Percentiles rank a stretch among this genome's conserved stretches.
These are phyloP conservation scores for Floccularia luteovirens DNA, from an alignment of 768 basidiomycete genomes.

Conservation along the genomic window DNA sequence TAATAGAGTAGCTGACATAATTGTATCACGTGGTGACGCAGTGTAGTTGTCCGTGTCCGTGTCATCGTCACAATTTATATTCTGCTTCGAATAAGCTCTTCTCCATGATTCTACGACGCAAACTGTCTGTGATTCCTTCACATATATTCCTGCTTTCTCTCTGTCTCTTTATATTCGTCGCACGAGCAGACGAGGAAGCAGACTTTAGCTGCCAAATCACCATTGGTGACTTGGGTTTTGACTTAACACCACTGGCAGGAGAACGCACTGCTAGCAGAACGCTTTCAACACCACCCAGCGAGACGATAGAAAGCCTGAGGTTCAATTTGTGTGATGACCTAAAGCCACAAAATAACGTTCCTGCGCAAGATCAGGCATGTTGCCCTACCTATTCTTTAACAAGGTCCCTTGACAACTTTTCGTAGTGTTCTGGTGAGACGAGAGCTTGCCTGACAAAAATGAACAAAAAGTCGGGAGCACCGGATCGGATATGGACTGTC, in stretches of 20 bases:
- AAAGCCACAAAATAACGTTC: constrained; percentile 31
- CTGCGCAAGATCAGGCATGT: constrained; percentile 64
- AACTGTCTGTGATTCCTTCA: constrained; percentile 3
- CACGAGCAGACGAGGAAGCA: constrained; percentile 27
- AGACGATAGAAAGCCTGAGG: constrained; percentile 46
- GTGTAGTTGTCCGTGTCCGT: too few species aligned
- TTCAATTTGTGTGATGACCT: constrained; percentile 69
- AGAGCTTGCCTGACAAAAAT: constrained; percentile 67
- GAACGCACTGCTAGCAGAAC: constrained; percentile 42
- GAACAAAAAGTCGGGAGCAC: constrained; percentile 46
- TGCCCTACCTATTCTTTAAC: constrained; percentile 1
- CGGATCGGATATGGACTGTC: constrained; percentile 64
- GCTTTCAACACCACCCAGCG: constrained; percentile 57
- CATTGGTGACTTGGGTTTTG: constrained; percentile 40
- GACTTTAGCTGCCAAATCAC: constrained; percentile 48
- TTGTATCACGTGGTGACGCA: neutral
- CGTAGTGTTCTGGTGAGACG: constrained; percentile 61
- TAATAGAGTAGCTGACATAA: neutral
- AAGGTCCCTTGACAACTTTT: constrained; percentile 6
- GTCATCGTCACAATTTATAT: too few species aligned
- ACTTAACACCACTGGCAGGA: constrained; percentile 50
- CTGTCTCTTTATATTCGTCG: constrained; percentile 9
- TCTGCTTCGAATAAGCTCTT: neutral
- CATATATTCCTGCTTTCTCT: constrained; percentile 9
- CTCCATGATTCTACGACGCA: constrained; percentile 15